phyloP scores from a whole-genome alignment of 352 stramenopile genomes.

The Globisporangium echinulatum region DNA sequence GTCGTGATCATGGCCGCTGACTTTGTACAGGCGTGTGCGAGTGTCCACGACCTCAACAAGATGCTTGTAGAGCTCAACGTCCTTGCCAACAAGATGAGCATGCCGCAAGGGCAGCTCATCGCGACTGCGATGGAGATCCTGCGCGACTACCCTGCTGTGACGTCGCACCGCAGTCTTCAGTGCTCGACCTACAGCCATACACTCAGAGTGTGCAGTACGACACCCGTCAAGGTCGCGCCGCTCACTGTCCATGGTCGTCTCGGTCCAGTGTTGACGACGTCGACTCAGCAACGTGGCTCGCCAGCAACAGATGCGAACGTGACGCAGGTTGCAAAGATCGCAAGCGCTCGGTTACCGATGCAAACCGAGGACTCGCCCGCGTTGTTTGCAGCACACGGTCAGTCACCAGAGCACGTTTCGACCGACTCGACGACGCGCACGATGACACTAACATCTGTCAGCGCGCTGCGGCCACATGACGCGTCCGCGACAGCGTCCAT shows the following conservation, averaged over 20 bases:
- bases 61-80: slow-evolving; percentile 1
- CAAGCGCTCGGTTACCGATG: neutral
- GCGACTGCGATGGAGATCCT: slow-evolving; percentile 1
- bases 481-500: neutral
- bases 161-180: neutral
- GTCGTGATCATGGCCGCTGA: slow-evolving; percentile 27
- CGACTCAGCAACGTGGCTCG: neutral
- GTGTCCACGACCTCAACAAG: slow-evolving; percentile 23
- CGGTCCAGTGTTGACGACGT: neutral
- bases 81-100: slow-evolving; percentile 1
- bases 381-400: neutral
- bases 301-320: neutral
- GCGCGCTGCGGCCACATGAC: neutral
- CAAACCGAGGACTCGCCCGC: neutral
- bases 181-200: too few relatives aligned
- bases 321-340: neutral
- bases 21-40: slow-evolving; percentile 24
- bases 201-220: neutral
- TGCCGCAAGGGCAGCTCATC: slow-evolving; percentile 1
- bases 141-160: neutral
- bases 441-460: neutral
- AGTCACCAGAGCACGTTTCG: neutral
- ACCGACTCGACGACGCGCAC: neutral
- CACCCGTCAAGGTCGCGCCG: neutral
- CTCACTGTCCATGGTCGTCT: neutral